phyloP scores from a whole-genome alignment of 2,329 filamentous ascomycete genomes.

The Arthrinium puccinioides region DNA sequence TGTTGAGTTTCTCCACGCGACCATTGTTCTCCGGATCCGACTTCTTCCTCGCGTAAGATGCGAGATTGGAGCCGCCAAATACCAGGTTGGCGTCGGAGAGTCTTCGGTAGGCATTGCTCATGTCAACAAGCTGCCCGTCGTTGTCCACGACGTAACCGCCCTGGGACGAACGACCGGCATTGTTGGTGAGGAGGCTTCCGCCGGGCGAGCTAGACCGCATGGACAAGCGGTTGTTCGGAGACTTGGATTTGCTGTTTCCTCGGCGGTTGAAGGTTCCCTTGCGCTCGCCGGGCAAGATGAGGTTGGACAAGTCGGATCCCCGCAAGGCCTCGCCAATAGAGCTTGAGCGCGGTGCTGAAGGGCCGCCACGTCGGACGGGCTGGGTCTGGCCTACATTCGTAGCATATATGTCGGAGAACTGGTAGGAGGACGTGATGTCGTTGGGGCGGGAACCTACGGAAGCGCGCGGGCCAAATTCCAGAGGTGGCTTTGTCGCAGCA shows the following conservation, averaged over 20 bases:
- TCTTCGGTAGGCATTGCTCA: slow-evolving; percentile 61
- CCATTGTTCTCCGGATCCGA: slow-evolving; percentile 33
- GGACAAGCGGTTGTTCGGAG: slow-evolving; percentile 43
- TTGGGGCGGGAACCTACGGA: slow-evolving; percentile 12
- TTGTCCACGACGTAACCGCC: slow-evolving; percentile 48
- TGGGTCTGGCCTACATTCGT: slow-evolving; percentile 40
- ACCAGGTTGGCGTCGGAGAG: slow-evolving; percentile 66
- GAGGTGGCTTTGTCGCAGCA: slow-evolving; percentile 35
- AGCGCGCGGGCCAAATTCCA: slow-evolving; percentile 37
- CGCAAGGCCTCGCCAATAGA: slow-evolving; percentile 49
- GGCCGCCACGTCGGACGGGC: slow-evolving; percentile 31
- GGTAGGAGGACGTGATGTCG: slow-evolving; percentile 45
- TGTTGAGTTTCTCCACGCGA: slow-evolving; percentile 62
- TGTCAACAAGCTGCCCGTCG: slow-evolving; percentile 52
- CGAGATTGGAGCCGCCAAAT: slow-evolving; percentile 55
- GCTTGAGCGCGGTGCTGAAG: slow-evolving; percentile 21
- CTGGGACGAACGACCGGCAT: slow-evolving; percentile 22
- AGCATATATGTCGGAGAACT: slow-evolving; percentile 53
- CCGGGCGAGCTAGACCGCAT: slow-evolving; percentile 41
- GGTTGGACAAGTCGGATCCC: slow-evolving; percentile 39
- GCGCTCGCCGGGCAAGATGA: slow-evolving; percentile 41
- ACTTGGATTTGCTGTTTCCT: slow-evolving; percentile 42
- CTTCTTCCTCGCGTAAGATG: slow-evolving; percentile 53
- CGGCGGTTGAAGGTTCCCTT: slow-evolving; percentile 32
- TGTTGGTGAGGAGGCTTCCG: slow-evolving; percentile 25